A percentile compares a stretch with the other conserved stretches of the same genome.
Conservation (phyloP, 805 yeast genomes). For the Tetrapisispora nanseiensis region DNA sequence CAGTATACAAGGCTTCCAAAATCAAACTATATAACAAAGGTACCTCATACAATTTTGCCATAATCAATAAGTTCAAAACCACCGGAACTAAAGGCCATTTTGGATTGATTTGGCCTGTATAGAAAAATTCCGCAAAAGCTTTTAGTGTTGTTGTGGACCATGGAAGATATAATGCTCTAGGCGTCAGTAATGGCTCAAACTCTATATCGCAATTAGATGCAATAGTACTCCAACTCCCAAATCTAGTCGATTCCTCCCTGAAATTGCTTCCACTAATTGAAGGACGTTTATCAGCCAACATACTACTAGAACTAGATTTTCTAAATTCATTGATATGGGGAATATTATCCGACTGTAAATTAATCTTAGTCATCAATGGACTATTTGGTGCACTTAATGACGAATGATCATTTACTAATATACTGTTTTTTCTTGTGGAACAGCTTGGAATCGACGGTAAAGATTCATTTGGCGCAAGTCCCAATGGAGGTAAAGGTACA, state of each 20-base stretch:
- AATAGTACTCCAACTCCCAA: slow-evolving; percentile 14
- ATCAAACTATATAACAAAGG: slow-evolving; percentile 64
- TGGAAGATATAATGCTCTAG: slow-evolving; percentile 62
- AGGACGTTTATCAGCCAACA: not conserved
- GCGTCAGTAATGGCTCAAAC: slow-evolving; percentile 54
- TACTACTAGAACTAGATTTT: slow-evolving; percentile 1
- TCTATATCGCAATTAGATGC: slow-evolving; percentile 10
- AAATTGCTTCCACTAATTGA: not conserved
- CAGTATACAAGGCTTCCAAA: slow-evolving; percentile 57
- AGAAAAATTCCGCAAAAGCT: slow-evolving; percentile 63
- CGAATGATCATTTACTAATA: not conserved
- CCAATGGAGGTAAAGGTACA: slow-evolving; percentile 42
- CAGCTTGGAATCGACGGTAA: slow-evolving; percentile 28
- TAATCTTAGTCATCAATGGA: slow-evolving; percentile 15
- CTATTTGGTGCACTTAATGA: slow-evolving; percentile 9
- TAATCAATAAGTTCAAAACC: slow-evolving; percentile 49
- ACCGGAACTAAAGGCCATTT: slow-evolving; percentile 67
- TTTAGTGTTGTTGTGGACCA: slow-evolving; percentile 49
- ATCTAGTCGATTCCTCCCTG: slow-evolving; percentile 3
- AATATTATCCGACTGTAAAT: not conserved
- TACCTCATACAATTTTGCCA: slow-evolving; percentile 56
- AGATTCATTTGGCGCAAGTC: slow-evolving; percentile 48
- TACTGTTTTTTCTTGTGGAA: slow-evolving; percentile 3
- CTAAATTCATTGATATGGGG: not conserved
- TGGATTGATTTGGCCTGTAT: slow-evolving; percentile 71